Evolutionary conservation across 768 basidiomycete species (phyloP).

Genomic region (Daedalea quercina): DNA sequence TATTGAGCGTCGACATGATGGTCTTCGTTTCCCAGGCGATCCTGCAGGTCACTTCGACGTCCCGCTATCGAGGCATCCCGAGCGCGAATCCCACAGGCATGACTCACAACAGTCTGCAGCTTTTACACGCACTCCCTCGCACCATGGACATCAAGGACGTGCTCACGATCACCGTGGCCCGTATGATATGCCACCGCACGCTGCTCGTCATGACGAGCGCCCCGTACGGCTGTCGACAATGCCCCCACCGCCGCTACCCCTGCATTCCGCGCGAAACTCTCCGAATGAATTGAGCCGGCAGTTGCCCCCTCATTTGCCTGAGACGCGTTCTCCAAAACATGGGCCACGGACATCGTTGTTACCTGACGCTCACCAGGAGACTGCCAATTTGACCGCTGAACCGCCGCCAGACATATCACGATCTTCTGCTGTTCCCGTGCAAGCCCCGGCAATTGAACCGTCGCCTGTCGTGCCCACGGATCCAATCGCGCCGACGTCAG

Average conservation of each 20-base stretch:
- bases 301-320: conserved; percentile 51
- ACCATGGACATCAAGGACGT: conserved; percentile 11
- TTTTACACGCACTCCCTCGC: conserved; percentile 3
- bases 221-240: conserved; percentile 25
- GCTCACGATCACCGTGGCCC: conserved; percentile 3
- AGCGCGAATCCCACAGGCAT: conserved; percentile 16
- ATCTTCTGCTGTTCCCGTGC: neutral
- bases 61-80: conserved; percentile 12
- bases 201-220: conserved; percentile 16
- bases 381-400: conserved; percentile 26
- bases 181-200: neutral
- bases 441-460: too few species aligned
- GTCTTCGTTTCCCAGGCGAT: conserved; percentile 16
- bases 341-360: neutral
- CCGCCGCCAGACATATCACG: conserved; percentile 2
- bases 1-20: conserved; percentile 8
- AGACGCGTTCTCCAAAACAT: conserved; percentile 25
- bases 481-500: neutral
- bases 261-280: conserved; percentile 20
- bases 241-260: conserved; percentile 46
- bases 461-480: too few species aligned
- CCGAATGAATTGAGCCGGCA: conserved; percentile 41
- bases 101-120: conserved; percentile 7
- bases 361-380: conserved; percentile 1
- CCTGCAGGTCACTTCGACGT: conserved; percentile 8